These are phyloP conservation scores for Coemansia sp. DNA, from an alignment of 192 early-diverging fungal genomes.

Conservation along the genomic window DNA sequence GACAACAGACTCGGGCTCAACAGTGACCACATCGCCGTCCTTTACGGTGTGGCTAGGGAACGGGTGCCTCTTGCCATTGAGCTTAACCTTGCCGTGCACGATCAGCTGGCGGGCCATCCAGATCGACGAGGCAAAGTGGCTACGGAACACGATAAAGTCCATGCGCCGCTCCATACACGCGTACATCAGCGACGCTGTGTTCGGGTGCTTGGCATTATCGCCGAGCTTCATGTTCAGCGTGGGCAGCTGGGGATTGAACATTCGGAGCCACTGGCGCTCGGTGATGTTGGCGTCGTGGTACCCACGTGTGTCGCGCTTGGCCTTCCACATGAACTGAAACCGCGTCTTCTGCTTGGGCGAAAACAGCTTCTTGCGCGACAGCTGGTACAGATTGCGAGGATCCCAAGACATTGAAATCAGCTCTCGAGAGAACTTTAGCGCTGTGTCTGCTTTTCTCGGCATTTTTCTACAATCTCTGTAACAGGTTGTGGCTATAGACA, in stretches of 20 bases:
- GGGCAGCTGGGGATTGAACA: slow-evolving; percentile 72
- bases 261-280: slow-evolving; percentile 75
- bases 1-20: slow-evolving; percentile 71
- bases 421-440: slow-evolving; percentile 54
- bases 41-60: slow-evolving; percentile 74
- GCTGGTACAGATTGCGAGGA: slow-evolving; percentile 86
- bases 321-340: slow-evolving; percentile 93
- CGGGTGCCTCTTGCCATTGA: slow-evolving; percentile 82
- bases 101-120: slow-evolving; percentile 82
- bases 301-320: slow-evolving; percentile 86
- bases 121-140: slow-evolving; percentile 85
- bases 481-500: background rate
- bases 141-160: slow-evolving; percentile 92
- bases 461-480: slow-evolving; percentile 11
- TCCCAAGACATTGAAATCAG: slow-evolving; percentile 96
- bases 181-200: slow-evolving; percentile 75
- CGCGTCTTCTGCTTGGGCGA: slow-evolving; percentile 60
- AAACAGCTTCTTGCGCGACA: slow-evolving; percentile 57
- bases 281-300: slow-evolving; percentile 93
- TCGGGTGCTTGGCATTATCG: slow-evolving; percentile 56
- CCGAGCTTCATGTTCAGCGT: slow-evolving; percentile 58
- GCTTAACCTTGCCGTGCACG: slow-evolving; percentile 81
- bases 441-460: slow-evolving; percentile 39
- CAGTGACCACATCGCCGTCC: slow-evolving; percentile 85
- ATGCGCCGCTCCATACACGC: slow-evolving; percentile 86